Percentiles rank a stretch among this genome's conserved stretches.
Conservation (phyloP, 2,329 filamentous ascomycete genomes). For the Blumeriella jaapii region DNA sequence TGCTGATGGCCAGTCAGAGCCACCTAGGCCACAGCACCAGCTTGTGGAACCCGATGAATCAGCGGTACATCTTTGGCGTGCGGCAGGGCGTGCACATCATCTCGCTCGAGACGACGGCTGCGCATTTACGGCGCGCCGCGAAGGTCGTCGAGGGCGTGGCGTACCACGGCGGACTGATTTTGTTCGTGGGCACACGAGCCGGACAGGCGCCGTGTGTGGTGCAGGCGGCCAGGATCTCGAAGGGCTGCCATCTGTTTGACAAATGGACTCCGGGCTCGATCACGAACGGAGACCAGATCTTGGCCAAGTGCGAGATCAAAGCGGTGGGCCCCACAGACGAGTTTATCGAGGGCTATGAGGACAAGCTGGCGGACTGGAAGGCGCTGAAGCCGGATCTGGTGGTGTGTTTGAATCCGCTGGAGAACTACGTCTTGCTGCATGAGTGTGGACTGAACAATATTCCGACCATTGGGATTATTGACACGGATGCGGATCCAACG, state of each 20-base stretch:
- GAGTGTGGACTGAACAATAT: conserved; percentile 84
- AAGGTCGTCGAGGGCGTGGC: conserved; percentile 83
- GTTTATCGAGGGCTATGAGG: conserved; percentile 48
- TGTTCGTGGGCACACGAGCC: conserved; percentile 80
- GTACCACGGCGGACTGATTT: conserved; percentile 68
- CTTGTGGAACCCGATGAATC: conserved; percentile 90
- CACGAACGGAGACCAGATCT: conserved; percentile 84
- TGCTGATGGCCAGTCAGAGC: conserved; percentile 76
- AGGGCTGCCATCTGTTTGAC: conserved; percentile 79
- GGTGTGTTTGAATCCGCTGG: conserved; percentile 80
- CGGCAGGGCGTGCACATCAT: conserved; percentile 88
- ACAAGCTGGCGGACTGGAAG: conserved; percentile 48
- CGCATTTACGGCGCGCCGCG: conserved; percentile 85
- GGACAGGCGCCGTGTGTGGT: conserved; percentile 76
- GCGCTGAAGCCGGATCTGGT: conserved; percentile 81
- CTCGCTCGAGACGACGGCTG: conserved; percentile 75
- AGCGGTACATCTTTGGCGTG: conserved; percentile 86
- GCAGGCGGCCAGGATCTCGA: conserved; percentile 64
- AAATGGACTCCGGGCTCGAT: conserved; percentile 87
- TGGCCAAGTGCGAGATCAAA: conserved; percentile 56
- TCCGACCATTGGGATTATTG: conserved; percentile 88
- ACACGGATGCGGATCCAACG: conserved; percentile 84
- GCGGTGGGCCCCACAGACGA: conserved; percentile 69
- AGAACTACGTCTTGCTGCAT: conserved; percentile 83
- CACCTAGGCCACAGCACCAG: conserved; percentile 87